Evolutionary conservation across 345 rosid genomes (phyloP).

Genomic region (Citrus inodora): DNA sequence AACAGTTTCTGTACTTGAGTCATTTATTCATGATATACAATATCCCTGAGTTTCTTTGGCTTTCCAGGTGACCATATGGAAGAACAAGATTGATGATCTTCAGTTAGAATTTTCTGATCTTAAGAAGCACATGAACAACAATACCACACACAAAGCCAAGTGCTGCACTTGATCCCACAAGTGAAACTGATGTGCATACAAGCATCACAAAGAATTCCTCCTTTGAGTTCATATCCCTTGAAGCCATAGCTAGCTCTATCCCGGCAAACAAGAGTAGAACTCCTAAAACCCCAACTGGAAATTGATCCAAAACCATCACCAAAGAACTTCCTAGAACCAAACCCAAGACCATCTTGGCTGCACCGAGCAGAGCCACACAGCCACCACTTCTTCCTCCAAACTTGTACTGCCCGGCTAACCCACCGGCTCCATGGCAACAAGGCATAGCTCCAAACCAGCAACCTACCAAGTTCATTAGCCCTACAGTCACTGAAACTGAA

Average conservation of each 20-base stretch:
- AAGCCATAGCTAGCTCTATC: conserved; percentile 73
- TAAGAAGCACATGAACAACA: conserved; percentile 45
- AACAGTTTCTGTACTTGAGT: neutral
- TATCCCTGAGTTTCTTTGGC: neutral
- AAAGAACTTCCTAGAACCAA: conserved; percentile 67
- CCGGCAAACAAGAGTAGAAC: conserved; percentile 74
- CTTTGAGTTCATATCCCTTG: conserved; percentile 74
- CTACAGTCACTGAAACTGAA: conserved; percentile 65
- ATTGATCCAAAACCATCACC: conserved; percentile 57
- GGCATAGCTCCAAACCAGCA: conserved; percentile 97
- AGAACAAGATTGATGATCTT: conserved; percentile 5
- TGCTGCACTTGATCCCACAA: conserved; percentile 72
- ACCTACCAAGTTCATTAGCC: conserved; percentile 77
- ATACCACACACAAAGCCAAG: conserved; percentile 77
- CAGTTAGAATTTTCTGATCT: conserved; percentile 33
- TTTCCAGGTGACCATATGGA: conserved; percentile 4
- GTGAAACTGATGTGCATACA: conserved; percentile 57
- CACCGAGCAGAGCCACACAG: conserved; percentile 69
- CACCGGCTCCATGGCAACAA: conserved; percentile 87
- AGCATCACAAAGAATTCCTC: conserved; percentile 79
- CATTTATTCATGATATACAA: neutral
- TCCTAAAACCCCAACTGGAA: conserved; percentile 77
- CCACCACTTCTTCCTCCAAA: conserved; percentile 90
- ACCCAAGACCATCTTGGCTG: conserved; percentile 57
- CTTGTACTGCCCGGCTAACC: conserved; percentile 85